These are phyloP conservation scores for Moesziomyces parantarcticus DNA, from an alignment of 1,284 basidiomycete genomes.

Conservation along the genomic window DNA sequence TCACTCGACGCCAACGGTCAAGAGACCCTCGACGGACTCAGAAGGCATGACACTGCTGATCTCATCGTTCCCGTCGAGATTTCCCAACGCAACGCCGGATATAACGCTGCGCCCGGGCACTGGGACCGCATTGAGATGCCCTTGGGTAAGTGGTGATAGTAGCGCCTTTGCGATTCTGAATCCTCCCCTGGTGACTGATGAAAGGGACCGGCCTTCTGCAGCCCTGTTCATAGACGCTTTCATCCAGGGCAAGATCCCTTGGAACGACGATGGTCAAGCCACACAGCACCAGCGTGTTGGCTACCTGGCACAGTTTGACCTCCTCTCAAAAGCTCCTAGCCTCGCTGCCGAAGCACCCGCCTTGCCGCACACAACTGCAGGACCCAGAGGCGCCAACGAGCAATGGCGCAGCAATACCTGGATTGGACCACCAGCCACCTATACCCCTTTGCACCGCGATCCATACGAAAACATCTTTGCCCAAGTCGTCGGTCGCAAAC, in stretches of 20 bases:
- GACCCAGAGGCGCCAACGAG: slow-evolving; percentile 39
- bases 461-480: slow-evolving; percentile 55
- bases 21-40: slow-evolving; percentile 43
- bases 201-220: background rate
- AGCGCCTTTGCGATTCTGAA: background rate
- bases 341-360: slow-evolving; percentile 42
- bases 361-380: slow-evolving; percentile 46
- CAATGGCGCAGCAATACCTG: slow-evolving; percentile 56
- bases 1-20: slow-evolving; percentile 13
- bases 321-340: slow-evolving; percentile 30
- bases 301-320: slow-evolving; percentile 52
- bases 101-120: slow-evolving; percentile 30
- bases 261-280: slow-evolving; percentile 1
- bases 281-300: slow-evolving; percentile 27
- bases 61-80: slow-evolving; percentile 48
- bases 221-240: slow-evolving; percentile 54
- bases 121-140: slow-evolving; percentile 54
- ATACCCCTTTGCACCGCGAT: slow-evolving; percentile 52
- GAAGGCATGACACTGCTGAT: slow-evolving; percentile 17
- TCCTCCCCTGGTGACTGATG: no score
- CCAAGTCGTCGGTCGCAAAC: slow-evolving; percentile 50
- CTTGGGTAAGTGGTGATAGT: slow-evolving; percentile 10
- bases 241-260: slow-evolving; percentile 44
- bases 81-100: slow-evolving; percentile 35
- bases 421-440: slow-evolving; percentile 51